Conservation (phyloP, 768 basidiomycete species). For the Tremella yokohamensis region DNA sequence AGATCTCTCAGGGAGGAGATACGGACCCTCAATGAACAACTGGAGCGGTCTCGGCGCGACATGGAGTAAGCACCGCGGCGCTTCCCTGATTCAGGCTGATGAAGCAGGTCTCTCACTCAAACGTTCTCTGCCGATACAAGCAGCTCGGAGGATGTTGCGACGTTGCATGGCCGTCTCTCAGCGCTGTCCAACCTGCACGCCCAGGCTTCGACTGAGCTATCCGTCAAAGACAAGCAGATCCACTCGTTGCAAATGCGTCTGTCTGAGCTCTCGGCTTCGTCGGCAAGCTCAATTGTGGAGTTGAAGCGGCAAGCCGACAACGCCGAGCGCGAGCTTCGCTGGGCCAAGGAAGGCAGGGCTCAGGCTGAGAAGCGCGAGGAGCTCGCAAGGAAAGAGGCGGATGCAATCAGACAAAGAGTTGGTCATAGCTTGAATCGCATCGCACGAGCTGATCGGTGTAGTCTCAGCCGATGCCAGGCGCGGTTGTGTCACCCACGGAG, state of each 20-base stretch:
- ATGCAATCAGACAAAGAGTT: conserved; percentile 12
- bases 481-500: conserved; percentile 12
- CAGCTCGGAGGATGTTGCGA: conserved; percentile 20
- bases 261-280: conserved; percentile 22
- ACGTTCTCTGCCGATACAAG: conserved; percentile 33
- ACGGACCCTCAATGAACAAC: conserved; percentile 34
- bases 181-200: conserved; percentile 37
- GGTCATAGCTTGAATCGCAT: neutral
- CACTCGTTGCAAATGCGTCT: conserved; percentile 28
- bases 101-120: conserved; percentile 42
- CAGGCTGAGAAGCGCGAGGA: conserved; percentile 39
- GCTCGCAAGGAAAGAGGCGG: conserved; percentile 35
- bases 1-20: conserved; percentile 37
- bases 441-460: neutral
- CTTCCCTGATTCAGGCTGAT: conserved; percentile 1
- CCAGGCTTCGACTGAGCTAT: conserved; percentile 29
- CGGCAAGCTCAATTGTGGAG: conserved; percentile 20
- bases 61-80: conserved; percentile 41
- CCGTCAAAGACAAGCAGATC: conserved; percentile 29
- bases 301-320: conserved; percentile 25
- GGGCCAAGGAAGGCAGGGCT: conserved; percentile 43
- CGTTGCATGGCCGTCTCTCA: conserved; percentile 38
- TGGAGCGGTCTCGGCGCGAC: conserved; percentile 43
- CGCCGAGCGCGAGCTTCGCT: conserved; percentile 43
- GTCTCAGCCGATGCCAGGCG: conserved; percentile 16